Conservation (phyloP, 2,329 filamentous ascomycete species). For the Venturia nashicola region DNA sequence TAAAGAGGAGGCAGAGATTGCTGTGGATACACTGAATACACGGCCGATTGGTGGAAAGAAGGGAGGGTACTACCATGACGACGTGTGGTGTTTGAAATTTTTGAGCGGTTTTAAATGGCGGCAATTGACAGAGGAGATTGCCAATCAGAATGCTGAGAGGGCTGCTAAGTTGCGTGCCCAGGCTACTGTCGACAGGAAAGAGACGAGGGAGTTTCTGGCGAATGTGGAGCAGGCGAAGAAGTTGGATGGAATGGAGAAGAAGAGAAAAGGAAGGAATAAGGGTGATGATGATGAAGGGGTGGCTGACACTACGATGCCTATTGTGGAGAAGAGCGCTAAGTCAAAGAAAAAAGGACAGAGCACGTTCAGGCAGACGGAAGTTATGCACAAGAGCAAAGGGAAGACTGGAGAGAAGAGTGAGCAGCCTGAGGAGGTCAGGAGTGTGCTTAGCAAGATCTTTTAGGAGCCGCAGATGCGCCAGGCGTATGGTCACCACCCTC, state of each 20-base stretch:
- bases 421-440: constrained; percentile 15
- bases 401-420: constrained; percentile 16
- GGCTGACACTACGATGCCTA: constrained; percentile 17
- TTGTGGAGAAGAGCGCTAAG: constrained; percentile 14
- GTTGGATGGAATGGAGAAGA: constrained; percentile 53
- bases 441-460: constrained; percentile 26
- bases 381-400: constrained; percentile 37
- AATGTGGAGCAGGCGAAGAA: constrained; percentile 74
- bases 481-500: not conserved
- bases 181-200: constrained; percentile 60
- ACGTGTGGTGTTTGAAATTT: constrained; percentile 77
- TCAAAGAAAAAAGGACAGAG: constrained; percentile 20
- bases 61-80: constrained; percentile 69
- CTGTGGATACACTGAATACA: constrained; percentile 64
- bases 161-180: constrained; percentile 65
- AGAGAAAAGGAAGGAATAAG: constrained; percentile 40
- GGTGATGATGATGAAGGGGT: constrained; percentile 34
- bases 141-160: constrained; percentile 69
- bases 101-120: constrained; percentile 75
- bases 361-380: constrained; percentile 55
- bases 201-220: constrained; percentile 70
- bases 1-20: constrained; percentile 67
- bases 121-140: constrained; percentile 60
- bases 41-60: constrained; percentile 75
- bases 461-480: constrained; percentile 9